Percentiles rank a stretch among this genome's conserved stretches.
Conservation (phyloP, 2,329 filamentous ascomycete species). For the Aspergillus pseudoviridinutans region DNA sequence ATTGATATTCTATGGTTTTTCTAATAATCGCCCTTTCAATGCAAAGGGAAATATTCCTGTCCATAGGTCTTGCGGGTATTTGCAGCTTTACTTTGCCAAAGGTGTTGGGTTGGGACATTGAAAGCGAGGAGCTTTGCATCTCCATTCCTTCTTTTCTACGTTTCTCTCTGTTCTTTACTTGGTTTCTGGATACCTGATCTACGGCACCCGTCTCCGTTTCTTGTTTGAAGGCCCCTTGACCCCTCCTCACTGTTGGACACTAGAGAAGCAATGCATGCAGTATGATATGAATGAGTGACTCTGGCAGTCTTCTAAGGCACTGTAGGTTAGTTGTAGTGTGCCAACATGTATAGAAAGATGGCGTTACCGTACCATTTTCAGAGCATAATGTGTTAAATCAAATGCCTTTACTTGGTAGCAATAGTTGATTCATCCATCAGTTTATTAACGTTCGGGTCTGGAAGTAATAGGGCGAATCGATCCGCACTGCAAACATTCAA, state of each 20-base stretch:
- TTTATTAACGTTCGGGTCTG: background rate
- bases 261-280: background rate
- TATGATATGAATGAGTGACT: background rate
- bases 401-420: background rate
- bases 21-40: slow-evolving; percentile 14
- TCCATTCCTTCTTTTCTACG: slow-evolving; percentile 14
- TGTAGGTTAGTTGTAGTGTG: background rate
- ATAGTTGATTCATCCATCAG: too few relatives aligned
- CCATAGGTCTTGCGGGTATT: slow-evolving; percentile 5
- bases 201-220: slow-evolving; percentile 16
- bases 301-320: background rate
- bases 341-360: background rate
- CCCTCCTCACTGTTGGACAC: slow-evolving; percentile 2
- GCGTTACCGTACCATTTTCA: background rate
- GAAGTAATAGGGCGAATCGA: background rate
- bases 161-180: slow-evolving; percentile 7
- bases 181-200: slow-evolving; percentile 19
- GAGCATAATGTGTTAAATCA: background rate
- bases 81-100: slow-evolving; percentile 8
- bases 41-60: slow-evolving; percentile 10
- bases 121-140: slow-evolving; percentile 8
- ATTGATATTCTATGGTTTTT: slow-evolving; percentile 15
- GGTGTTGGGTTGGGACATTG: slow-evolving; percentile 14
- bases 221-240: slow-evolving; percentile 8
- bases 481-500: slow-evolving; percentile 18